Evolutionary conservation across 805 yeast genomes (phyloP), one percentile per base, ranked within the genome.

Genomic region (Nakazawaea sp.): DNA sequence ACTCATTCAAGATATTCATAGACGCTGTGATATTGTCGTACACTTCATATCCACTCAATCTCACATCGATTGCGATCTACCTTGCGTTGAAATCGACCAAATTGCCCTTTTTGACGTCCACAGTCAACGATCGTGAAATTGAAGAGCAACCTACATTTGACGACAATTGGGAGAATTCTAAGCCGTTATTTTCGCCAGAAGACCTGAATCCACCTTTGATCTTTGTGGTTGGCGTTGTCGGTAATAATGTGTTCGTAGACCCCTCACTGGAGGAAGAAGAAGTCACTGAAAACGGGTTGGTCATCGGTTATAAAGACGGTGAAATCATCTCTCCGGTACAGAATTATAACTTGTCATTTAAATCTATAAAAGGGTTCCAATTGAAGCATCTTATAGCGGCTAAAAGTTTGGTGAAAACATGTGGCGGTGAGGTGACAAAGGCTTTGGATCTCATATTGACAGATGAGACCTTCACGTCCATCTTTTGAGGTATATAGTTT

Each of bases 91-190:
- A 76, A 45, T 74, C 88, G 13, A 81, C 97, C 2, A 68, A 68
- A 41, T 64, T 89, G 36, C 97, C 97, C 5, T 65, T 76, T 32
- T 60, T 87, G 37, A 64, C 75, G 2, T 82, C 94, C 12, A 74
- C 78, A 23, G 76, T 77, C 23, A 78, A 84, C 50, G 82, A 77
- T 46, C 51, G 60, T 23, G 78, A 78, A 42, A 74, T 86, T 16
- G 95, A 82, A 53, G 96, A 89, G 56, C 80, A 84, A 44, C 97
- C 97, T 1, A 81, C 86, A 0, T 89, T 90, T 50, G 78, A 89
- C 28, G 97, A 89, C 50, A 95, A 87, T 47, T 90, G 83, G 89
- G 81, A 66, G 50, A 64, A 62, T 43, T 75, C 80, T 19, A 66
- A 46, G 38, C 68, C 51, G 27, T 59, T 82, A 21, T 66, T 71